Base-by-base conservation (phyloP, 2,329 filamentous ascomycete genomes). In the Colletotrichum lentis region DNA sequence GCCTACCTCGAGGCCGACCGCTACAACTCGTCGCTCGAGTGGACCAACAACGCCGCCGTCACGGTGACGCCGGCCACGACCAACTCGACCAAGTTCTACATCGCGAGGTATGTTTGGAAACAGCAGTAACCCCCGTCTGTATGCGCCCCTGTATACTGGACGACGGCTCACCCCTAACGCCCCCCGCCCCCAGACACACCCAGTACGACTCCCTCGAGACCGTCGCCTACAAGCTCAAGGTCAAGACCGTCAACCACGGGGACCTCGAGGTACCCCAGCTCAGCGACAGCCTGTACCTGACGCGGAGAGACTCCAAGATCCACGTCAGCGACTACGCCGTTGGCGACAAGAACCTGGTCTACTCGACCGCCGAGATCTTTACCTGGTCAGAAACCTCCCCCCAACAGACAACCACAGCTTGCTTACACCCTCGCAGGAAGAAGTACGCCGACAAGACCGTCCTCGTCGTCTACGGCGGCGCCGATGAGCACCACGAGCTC, bases 281-380 rank as follows among this genome's bases (percentile, higher is more conserved):
- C 3, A 84, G 83, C 24, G 83, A 82, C 6, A 81, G 77, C 6
- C 79, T 91, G 16, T 84, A 82, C 1, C 75, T 91, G 5, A 83
- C 83, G 49, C 85, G 88, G 0, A 80, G 88, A 49, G 88, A 91
- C 73, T 88, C 86, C 1, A 90, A 84, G 76, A 83, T 89, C 64
- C 85, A 88, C 72, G 86, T 90, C 14, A 88, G 84, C 10, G 86
- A 91, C 73, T 91, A 90, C 69, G 80, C 85, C 50, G 77, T 91
- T 55, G 86, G 85, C 1, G 82, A 83, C 24, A 76, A 82, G 14
- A 86, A 82, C 5, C 74, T 91, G n/a, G 77, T 90, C 1, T 91
- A 91, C 77, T 90, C 86, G 0, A 88, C 88, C 5, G 87, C 87
- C 0, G 89, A 91, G 73, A 84, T 91, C 59, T 87, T 88, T 71